Conservation (phyloP, 352 stramenopile genomes). For the Blastocystis sp. region DNA sequence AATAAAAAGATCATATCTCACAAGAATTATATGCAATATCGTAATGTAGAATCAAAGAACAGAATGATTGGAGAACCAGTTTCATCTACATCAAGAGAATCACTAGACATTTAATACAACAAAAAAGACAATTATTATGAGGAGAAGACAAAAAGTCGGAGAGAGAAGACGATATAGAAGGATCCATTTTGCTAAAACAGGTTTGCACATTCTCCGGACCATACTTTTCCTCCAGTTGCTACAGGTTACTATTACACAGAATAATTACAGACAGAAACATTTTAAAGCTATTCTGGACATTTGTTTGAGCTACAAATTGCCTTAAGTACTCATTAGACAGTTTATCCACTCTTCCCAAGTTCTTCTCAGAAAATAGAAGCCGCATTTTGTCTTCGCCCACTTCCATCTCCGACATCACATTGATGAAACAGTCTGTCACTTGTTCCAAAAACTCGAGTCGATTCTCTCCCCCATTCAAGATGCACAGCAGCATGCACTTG, state of each 20-base stretch:
- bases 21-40: not conserved
- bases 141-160: not conserved
- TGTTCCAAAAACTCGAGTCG: not conserved
- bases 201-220: not conserved
- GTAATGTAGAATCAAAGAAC: not conserved
- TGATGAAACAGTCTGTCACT: conserved; percentile 9
- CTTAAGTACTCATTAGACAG: conserved; percentile 20
- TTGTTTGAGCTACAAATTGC: not conserved
- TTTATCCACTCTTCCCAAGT: not conserved
- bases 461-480: not conserved
- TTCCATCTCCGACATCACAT: conserved; percentile 32
- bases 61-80: not conserved
- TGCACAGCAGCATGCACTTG: conserved; percentile 21
- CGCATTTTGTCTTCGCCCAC: conserved; percentile 43
- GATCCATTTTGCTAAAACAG: not conserved
- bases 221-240: not conserved
- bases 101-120: not conserved
- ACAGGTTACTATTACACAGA: not conserved
- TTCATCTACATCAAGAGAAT: not conserved
- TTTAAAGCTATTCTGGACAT: not conserved
- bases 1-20: conserved; percentile 3
- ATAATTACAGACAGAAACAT: not conserved
- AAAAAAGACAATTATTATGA: not conserved
- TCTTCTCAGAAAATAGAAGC: not conserved
- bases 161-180: not conserved